A percentile compares a stretch with the other conserved stretches of the same genome.
Conservation (phyloP, 164 flowering plant species). For the Vitis amurensis region DNA sequence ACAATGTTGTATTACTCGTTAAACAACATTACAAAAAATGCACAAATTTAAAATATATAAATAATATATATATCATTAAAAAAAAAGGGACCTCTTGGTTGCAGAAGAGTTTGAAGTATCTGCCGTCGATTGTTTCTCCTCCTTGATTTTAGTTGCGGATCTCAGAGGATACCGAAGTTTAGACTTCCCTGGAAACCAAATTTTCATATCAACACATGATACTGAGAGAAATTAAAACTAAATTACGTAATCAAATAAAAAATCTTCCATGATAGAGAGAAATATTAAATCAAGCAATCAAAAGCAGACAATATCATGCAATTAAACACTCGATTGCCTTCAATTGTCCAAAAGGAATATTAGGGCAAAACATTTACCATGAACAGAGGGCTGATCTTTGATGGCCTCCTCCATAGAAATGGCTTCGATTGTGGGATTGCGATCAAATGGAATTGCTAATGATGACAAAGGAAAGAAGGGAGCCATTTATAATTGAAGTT, state of each 20-base stretch:
- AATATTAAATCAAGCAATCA: too few species aligned
- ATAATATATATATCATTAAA: background rate
- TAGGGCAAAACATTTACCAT: slow-evolving; percentile 21
- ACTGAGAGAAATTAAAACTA: background rate
- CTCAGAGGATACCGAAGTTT: slow-evolving; percentile 68
- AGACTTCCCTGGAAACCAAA: slow-evolving; percentile 22
- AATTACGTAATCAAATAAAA: background rate
- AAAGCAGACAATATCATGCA: too few species aligned
- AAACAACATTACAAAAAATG: too few species aligned
- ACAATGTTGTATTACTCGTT: too few species aligned
- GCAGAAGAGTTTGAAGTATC: slow-evolving; percentile 39
- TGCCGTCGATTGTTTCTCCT: slow-evolving; percentile 32
- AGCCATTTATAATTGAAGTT: too few species aligned
- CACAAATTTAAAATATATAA: too few species aligned
- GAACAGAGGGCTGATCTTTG: slow-evolving; percentile 33
- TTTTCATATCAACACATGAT: background rate
- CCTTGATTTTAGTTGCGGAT: slow-evolving; percentile 54
- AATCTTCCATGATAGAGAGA: too few species aligned
- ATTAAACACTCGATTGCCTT: too few species aligned
- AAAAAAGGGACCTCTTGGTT: slow-evolving; percentile 36
- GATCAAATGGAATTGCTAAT: too few species aligned
- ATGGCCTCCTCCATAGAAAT: slow-evolving; percentile 33
- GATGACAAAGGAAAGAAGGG: too few species aligned
- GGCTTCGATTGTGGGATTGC: too few species aligned
- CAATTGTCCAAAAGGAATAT: too few species aligned